Evolutionary conservation across 306 rosid species (phyloP).

Genomic region (Rubus idaeus): DNA sequence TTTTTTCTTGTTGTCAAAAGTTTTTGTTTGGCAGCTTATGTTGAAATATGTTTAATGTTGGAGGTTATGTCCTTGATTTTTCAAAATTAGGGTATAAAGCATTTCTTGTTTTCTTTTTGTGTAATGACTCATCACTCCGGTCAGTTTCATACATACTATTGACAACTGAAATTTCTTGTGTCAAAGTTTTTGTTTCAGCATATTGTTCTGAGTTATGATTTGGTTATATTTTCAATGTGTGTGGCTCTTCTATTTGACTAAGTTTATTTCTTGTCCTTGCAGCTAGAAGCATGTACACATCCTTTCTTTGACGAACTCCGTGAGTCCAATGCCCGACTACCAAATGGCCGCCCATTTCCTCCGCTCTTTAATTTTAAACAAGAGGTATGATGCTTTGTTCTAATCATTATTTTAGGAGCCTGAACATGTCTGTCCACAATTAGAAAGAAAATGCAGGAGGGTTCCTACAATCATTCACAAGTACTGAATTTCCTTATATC

Average conservation of each 20-base stretch:
- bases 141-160: background rate
- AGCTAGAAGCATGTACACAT: conserved; percentile 97
- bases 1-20: background rate
- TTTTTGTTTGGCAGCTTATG: background rate
- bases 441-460: no score
- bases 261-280: conserved; percentile 35
- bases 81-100: background rate
- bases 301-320: conserved; percentile 95
- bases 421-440: background rate
- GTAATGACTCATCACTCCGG: background rate
- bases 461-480: no score
- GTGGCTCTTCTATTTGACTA: conserved; percentile 7
- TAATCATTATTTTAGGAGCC: background rate
- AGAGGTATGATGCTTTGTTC: conserved; percentile 57
- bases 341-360: conserved; percentile 83
- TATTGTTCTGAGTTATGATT: background rate
- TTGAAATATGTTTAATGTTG: background rate
- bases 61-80: background rate
- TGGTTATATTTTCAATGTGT: background rate
- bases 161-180: background rate
- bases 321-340: conserved; percentile 77
- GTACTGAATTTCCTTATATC: background rate
- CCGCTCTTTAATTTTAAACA: conserved; percentile 88
- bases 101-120: background rate
- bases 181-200: conserved; percentile 8